Evolutionary conservation across 805 yeast species (phyloP).

Genomic region (Teunomyces aglyptinius): DNA sequence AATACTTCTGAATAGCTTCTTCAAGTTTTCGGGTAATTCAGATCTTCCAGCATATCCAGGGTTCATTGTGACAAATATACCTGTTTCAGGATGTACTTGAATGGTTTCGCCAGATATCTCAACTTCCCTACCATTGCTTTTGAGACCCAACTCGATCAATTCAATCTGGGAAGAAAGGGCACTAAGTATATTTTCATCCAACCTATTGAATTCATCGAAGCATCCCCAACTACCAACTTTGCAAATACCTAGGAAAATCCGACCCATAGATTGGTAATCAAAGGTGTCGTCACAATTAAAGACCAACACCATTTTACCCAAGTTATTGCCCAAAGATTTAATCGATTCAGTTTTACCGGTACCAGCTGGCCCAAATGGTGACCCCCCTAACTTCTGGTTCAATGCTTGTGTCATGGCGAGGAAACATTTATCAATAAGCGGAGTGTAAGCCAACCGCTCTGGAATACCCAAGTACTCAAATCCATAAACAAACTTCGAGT

Average conservation of each 20-base stretch:
- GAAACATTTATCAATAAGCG: slow-evolving; percentile 62
- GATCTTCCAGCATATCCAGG: slow-evolving; percentile 86
- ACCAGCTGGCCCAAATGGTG: slow-evolving; percentile 95
- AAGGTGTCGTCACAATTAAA: slow-evolving; percentile 91
- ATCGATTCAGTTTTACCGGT: slow-evolving; percentile 94
- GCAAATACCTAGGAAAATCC: slow-evolving; percentile 76
- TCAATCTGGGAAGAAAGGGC: slow-evolving; percentile 84
- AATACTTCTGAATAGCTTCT: slow-evolving; percentile 71
- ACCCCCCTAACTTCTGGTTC: slow-evolving; percentile 76
- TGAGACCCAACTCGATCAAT: slow-evolving; percentile 58
- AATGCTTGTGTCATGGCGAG: slow-evolving; percentile 73
- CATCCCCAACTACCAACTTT: slow-evolving; percentile 93
- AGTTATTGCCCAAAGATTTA: slow-evolving; percentile 74
- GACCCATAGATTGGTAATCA: slow-evolving; percentile 73
- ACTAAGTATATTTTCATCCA: slow-evolving; percentile 68
- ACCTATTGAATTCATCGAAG: slow-evolving; percentile 90
- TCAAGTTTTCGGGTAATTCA: slow-evolving; percentile 79
- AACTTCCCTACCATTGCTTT: slow-evolving; percentile 21
- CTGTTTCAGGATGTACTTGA: slow-evolving; percentile 49
- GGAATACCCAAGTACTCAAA: slow-evolving; percentile 80
- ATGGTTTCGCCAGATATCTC: slow-evolving; percentile 44
- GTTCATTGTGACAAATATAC: slow-evolving; percentile 87
- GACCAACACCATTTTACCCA: slow-evolving; percentile 81
- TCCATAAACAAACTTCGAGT: slow-evolving; percentile 58
- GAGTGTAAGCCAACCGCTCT: slow-evolving; percentile 73